Percentiles rank a stretch among this genome's conserved stretches.
These are phyloP conservation scores for Ganoderma meredithae DNA, from an alignment of 1,284 basidiomycete species.

Conservation along the genomic window DNA sequence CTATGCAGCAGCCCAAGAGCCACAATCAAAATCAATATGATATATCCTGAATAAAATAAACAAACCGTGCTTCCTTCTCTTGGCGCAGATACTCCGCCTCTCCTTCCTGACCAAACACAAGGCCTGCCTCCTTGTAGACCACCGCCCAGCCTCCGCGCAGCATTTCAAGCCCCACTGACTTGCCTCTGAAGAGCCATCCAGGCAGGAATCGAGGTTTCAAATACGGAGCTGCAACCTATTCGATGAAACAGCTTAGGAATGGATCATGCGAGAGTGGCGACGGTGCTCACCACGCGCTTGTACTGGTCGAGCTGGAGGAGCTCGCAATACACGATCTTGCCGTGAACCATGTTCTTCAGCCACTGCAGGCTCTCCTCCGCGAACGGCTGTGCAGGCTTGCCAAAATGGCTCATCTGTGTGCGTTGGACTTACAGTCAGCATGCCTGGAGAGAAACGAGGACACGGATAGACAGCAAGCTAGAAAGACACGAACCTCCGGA, in stretches of 20 bases:
- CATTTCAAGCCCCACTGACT: constrained; percentile 79
- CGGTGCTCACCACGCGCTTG: constrained; percentile 68
- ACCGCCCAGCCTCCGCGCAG: constrained; percentile 77
- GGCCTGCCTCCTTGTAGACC: constrained; percentile 79
- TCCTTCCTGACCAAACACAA: constrained; percentile 77
- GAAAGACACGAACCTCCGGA: constrained; percentile 70
- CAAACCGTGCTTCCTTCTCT: constrained; percentile 75
- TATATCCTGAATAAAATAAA: constrained; percentile 19
- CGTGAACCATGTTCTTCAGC: constrained; percentile 64
- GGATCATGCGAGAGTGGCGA: neutral
- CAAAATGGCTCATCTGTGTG: constrained; percentile 67
- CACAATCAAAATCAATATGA: constrained; percentile 3
- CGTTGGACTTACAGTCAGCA: neutral
- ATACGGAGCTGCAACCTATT: constrained; percentile 73
- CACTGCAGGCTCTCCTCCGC: constrained; percentile 75
- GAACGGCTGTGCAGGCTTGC: constrained; percentile 77
- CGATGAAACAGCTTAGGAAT: neutral
- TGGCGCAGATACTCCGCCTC: constrained; percentile 66
- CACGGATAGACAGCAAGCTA: neutral
- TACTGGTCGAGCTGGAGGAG: constrained; percentile 84
- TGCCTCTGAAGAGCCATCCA: constrained; percentile 54
- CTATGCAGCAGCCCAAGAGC: constrained; percentile 43
- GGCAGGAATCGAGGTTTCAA: constrained; percentile 58
- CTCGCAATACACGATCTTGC: constrained; percentile 73
- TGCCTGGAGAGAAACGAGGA: neutral